Base-by-base conservation (phyloP, 768 basidiomycete genomes). In the Kwoniella dendrophila region DNA sequence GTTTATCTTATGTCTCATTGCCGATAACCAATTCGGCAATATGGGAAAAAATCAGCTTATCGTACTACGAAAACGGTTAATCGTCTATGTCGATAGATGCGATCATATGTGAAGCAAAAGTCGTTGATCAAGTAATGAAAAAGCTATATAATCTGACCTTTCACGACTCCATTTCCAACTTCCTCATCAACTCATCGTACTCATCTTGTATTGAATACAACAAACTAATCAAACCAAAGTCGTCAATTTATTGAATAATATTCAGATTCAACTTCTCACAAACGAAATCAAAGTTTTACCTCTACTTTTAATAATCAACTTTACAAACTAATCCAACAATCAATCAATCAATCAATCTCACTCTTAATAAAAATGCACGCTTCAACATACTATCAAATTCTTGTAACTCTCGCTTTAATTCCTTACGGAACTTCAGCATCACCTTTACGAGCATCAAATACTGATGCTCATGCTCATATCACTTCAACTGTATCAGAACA, bases 361-460 rank as follows among this genome's bases (percentile, higher is more conserved):
- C 8, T 18, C 8, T 38, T 18, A 38, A 18, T 8, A 59, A 56
- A 36, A 30, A 66, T 67, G 61, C 50, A 56, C 62, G 22, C 40
- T 32, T 10, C 49, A 32, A 33, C 48, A 26, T 57, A 63, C 24
- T 45, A 43, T 30, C 44, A 40, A 20, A 36, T 59, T 26, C 34
- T 67, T 18, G 50, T 67, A 44, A 34, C 66, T 48, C 66, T 67
- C 29, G 43, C 56, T 16, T 32, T 55, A 16, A 14, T 61, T 26
- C 50, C 48, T 2, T 50, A 51, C 30, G n/a, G n/a, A n/a, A 18
- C 59, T 8, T 49, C 53, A 41, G 38, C 61, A 16, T 57, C 65
- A 18, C 60, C 60, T 43, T 22, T 57, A 2, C 54, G 48, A 32
- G 41, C 55, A 24, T 41, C 55, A 12, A 30, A 36, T 6, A 29